These are phyloP conservation scores for Peterozyma xylosa DNA, from an alignment of 805 yeast genomes.

Conservation along the genomic window DNA sequence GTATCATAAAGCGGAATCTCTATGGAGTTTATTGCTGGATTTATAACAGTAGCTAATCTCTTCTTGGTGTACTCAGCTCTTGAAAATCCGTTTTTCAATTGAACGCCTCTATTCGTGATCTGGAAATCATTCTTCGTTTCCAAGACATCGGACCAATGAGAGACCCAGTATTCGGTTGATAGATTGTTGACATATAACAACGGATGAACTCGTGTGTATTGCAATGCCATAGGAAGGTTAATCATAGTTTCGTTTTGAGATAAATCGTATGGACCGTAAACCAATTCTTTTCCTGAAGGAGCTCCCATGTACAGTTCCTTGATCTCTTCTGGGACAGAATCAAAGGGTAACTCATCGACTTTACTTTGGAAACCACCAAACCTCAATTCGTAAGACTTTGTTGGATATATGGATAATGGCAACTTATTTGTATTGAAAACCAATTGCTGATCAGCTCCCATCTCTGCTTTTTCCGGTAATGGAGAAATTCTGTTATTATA, in stretches of 20 bases:
- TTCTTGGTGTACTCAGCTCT: constrained; percentile 71
- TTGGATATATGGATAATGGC: constrained; percentile 56
- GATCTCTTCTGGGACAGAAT: constrained; percentile 2
- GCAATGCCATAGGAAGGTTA: constrained; percentile 40
- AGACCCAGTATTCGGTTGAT: constrained; percentile 78
- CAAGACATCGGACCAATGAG: constrained; percentile 69
- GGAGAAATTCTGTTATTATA: constrained; percentile 45
- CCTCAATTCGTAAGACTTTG: constrained; percentile 35
- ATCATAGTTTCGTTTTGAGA: constrained; percentile 35
- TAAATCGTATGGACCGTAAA: constrained; percentile 46
- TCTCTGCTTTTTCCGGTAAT: constrained; percentile 51
- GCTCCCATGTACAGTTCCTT: constrained; percentile 1
- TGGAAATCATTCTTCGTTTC: constrained; percentile 85
- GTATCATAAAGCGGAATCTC: constrained; percentile 44
- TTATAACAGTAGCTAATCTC: constrained; percentile 39
- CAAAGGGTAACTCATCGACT: constrained; percentile 17
- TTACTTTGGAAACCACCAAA: constrained; percentile 45
- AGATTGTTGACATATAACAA: constrained; percentile 51
- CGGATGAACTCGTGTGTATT: constrained; percentile 62
- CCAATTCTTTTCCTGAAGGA: constrained; percentile 29
- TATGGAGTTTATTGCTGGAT: constrained; percentile 55
- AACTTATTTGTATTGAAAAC: constrained; percentile 45
- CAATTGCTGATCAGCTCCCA: constrained; percentile 57
- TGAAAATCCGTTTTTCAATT: constrained; percentile 62
- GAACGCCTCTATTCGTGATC: constrained; percentile 68